Conservation (phyloP, 1,284 basidiomycete species). For the Agaricales sp. region DNA sequence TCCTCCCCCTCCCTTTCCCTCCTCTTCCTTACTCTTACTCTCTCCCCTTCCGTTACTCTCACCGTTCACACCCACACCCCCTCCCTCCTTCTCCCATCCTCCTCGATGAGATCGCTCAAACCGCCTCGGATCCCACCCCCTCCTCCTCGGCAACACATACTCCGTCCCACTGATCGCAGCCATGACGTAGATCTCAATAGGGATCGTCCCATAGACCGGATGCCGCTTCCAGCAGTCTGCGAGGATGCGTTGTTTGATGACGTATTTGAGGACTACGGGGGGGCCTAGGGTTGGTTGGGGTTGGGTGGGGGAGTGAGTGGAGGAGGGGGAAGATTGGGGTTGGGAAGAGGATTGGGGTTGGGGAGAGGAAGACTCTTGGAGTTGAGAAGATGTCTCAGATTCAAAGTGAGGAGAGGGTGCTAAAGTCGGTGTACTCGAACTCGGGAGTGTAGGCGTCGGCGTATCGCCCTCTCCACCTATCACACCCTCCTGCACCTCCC, state of each 20-base stretch:
- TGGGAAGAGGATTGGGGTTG: slow-evolving; percentile 2
- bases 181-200: slow-evolving; percentile 99
- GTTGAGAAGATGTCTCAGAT: too few species aligned
- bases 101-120: slow-evolving; percentile 9
- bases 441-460: slow-evolving; percentile 10
- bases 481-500: too few species aligned
- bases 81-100: slow-evolving; percentile 13
- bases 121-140: slow-evolving; percentile 75
- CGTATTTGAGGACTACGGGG: slow-evolving; percentile 89
- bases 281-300: slow-evolving; percentile 28
- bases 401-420: slow-evolving; percentile 10
- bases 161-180: slow-evolving; percentile 73
- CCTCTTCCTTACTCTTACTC: too few species aligned
- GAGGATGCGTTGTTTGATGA: slow-evolving; percentile 96
- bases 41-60: too few species aligned
- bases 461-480: slow-evolving; percentile 56
- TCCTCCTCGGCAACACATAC: slow-evolving; percentile 59
- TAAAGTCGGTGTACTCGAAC: slow-evolving; percentile 6
- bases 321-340: not conserved
- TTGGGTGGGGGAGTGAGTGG: not conserved
- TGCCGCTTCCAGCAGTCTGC: slow-evolving; percentile 99
- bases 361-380: too few species aligned
- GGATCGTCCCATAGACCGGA: slow-evolving; percentile 89
- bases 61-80: slow-evolving; percentile 18
- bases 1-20: not conserved